These are phyloP conservation scores for Hysterangium stoloniferum DNA, from an alignment of 768 basidiomycete genomes.

Conservation along the genomic window DNA sequence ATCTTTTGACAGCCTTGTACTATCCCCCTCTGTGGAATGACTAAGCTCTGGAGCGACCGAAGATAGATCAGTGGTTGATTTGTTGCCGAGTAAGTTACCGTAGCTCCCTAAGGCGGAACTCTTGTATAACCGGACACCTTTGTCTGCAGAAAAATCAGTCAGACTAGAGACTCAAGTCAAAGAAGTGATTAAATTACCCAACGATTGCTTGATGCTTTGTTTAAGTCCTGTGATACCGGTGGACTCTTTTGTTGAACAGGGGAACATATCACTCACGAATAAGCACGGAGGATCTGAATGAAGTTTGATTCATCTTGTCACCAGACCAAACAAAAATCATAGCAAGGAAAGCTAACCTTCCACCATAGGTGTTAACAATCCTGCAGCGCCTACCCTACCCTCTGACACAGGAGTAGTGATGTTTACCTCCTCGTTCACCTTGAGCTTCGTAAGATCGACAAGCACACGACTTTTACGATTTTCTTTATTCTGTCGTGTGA, in stretches of 20 bases:
- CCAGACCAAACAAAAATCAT: background rate
- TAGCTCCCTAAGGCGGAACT: conserved; percentile 44
- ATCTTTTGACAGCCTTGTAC: conserved; percentile 14
- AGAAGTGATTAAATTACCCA: conserved; percentile 39
- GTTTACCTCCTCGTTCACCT: conserved; percentile 18
- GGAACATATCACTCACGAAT: conserved; percentile 3
- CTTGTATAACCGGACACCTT: conserved; percentile 61
- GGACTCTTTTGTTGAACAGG: conserved; percentile 25
- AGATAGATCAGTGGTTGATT: conserved; percentile 15
- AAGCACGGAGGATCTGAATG: conserved; percentile 2
- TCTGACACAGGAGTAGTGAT: background rate
- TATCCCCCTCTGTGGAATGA: background rate
- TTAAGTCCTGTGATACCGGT: conserved; percentile 42
- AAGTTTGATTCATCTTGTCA: background rate
- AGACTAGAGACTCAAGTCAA: background rate
- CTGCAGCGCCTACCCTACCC: background rate
- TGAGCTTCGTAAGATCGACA: conserved; percentile 10
- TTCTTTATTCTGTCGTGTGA: conserved; percentile 4
- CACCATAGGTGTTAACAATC: background rate
- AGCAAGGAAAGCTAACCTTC: conserved; percentile 1
- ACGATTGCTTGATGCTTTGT: conserved; percentile 66
- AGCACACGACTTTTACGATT: conserved; percentile 9
- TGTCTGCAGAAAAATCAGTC: conserved; percentile 18
- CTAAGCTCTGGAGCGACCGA: conserved; percentile 7
- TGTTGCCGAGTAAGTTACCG: conserved; percentile 26